Evolutionary conservation across 805 yeast species (phyloP), one percentile per base, ranked within the genome.

Genomic region (Lipomyces yamanashiensis): DNA sequence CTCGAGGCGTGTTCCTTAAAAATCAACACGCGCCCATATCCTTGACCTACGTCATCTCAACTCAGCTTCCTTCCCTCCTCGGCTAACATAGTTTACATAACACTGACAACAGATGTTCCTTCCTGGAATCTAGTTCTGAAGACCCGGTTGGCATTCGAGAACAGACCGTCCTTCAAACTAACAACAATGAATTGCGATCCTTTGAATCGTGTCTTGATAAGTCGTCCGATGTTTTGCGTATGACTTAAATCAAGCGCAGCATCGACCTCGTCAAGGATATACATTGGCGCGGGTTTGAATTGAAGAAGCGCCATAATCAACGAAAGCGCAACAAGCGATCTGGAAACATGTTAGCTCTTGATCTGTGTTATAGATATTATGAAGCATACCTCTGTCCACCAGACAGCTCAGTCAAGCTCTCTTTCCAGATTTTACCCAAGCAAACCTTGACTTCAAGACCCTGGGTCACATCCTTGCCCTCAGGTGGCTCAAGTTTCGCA

Each of bases 281-380:
- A 95, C 96, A 95, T 90, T 7, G 99, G 99, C 1, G 99, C 99
- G 5, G 99, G 99, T 75, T 92, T 90, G 80, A 89, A 93, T 75
- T 92, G 96, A 55, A 95, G 79, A 65, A 95, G 80, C 0, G 98
- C 97, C 85, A 93, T 83, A 70, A 95, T 95, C 70, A 93, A 80
- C 2, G 98, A 90, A 61, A 95, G 79, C 0, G 99, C 99, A 67
- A 93, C 90, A 67, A 96, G 83, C 0, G 98, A 95, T 48, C 62
- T 43, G 40, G 1, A 17, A 37, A 15, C 6, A 36, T 28, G 28
- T 28, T 28, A 28, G 28, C 28, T 5, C 28, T 5, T 28, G 28
- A 28, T 28, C 5, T 28, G 5, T 28, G 5, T 5, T 5, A 28
- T 28, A 2, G 13, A n/a, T 7, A 45, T 13, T 17, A 45, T 21